Conservation (phyloP, 2,329 filamentous ascomycete genomes). For the Aspergillus sp. region DNA sequence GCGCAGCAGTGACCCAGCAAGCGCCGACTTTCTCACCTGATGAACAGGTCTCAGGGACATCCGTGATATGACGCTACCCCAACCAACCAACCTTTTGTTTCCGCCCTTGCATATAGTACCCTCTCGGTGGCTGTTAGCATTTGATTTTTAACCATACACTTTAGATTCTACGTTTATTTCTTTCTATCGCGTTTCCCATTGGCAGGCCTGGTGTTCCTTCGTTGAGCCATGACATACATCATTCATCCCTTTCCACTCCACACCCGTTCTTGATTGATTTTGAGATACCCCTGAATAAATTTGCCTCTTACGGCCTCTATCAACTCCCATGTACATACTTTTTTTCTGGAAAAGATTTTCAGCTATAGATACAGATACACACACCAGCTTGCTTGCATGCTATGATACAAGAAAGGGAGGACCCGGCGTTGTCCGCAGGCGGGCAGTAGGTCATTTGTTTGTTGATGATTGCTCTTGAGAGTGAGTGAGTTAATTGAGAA, state of each 20-base stretch:
- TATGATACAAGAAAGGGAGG: conserved; percentile 7
- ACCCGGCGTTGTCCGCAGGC: conserved; percentile 18
- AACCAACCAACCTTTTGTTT: too few species aligned
- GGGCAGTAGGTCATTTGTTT: conserved; percentile 13
- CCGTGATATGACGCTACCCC: neutral
- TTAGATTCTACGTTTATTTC: conserved; percentile 7
- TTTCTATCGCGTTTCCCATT: conserved; percentile 14
- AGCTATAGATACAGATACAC: conserved; percentile 32
- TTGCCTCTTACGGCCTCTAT: conserved; percentile 33
- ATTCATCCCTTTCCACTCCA: conserved; percentile 23
- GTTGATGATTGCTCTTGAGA: neutral
- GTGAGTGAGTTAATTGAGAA: neutral
- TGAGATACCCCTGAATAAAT: conserved; percentile 44
- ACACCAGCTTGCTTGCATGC: conserved; percentile 10
- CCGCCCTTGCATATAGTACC: neutral
- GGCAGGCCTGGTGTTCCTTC: conserved; percentile 25
- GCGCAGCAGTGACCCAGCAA: conserved; percentile 18
- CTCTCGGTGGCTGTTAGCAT: neutral
- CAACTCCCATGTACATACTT: conserved; percentile 35
- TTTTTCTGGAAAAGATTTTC: conserved; percentile 13
- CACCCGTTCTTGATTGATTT: conserved; percentile 30
- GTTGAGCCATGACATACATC: conserved; percentile 13
- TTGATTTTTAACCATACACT: neutral
- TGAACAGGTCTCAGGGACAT: conserved; percentile 12
- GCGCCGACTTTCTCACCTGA: conserved; percentile 2